Percentiles rank a stretch among this genome's conserved stretches.
Evolutionary conservation across 2,329 filamentous ascomycete genomes (phyloP).

Genomic region (Chaetomium globosum): DNA sequence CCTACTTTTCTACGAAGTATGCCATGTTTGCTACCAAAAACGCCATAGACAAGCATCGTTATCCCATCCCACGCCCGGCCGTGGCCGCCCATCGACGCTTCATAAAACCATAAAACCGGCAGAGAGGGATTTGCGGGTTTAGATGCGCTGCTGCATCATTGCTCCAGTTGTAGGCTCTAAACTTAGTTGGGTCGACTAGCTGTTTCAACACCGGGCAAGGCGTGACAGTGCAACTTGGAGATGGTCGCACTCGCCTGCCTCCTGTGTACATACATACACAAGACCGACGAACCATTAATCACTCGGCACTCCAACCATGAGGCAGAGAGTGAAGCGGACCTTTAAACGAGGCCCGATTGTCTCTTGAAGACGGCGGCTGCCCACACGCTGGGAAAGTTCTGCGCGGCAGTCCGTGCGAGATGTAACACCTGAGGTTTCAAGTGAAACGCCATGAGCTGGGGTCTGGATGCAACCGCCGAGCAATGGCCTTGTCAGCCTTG

Average conservation of each 20-base stretch:
- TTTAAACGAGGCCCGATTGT: conserved; percentile 3
- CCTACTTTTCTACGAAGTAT: background rate
- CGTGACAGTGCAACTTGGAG: background rate
- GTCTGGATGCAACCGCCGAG: conserved; percentile 37
- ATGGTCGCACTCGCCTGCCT: conserved; percentile 5
- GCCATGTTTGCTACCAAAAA: background rate
- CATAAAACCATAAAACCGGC: background rate
- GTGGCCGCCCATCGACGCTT: background rate
- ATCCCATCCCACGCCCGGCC: background rate
- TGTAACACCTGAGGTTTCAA: conserved; percentile 54
- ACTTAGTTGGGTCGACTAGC: background rate
- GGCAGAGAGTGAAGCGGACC: background rate
- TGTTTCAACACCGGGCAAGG: background rate
- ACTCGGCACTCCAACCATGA: background rate
- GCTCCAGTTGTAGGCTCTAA: background rate
- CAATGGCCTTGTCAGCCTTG: conserved; percentile 43
- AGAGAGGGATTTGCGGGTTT: background rate
- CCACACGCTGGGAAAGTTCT: conserved; percentile 5
- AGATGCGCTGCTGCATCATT: background rate
- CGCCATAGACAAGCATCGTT: background rate
- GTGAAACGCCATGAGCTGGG: conserved; percentile 46
- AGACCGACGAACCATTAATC: background rate
- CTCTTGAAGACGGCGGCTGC: background rate
- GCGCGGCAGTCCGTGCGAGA: conserved; percentile 30
- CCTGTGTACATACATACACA: background rate